Evolutionary conservation across 306 rosid genomes (phyloP).

Genomic region (Psophocarpus tetragonolobus): DNA sequence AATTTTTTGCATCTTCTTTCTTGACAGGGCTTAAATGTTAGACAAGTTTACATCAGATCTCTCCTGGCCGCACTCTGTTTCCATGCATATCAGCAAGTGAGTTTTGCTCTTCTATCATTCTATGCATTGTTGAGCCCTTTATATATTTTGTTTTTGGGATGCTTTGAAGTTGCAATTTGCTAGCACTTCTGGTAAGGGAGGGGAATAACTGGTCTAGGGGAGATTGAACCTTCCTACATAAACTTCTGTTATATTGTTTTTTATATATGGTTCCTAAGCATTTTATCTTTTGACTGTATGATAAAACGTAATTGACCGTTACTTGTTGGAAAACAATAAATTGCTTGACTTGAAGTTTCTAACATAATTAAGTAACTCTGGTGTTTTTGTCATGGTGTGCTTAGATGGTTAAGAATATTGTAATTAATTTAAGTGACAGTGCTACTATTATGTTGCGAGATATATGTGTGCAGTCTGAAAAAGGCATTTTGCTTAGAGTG

Average conservation of each 20-base stretch:
- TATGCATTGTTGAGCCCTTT: neutral
- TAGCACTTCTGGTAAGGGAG: neutral
- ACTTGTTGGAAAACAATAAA: neutral
- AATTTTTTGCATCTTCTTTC: conserved; percentile 20
- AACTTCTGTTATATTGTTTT: neutral
- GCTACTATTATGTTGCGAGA: neutral
- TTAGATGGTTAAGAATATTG: neutral
- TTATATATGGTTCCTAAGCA: neutral
- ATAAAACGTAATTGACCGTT: neutral
- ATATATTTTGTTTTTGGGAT: neutral
- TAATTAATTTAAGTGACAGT: neutral
- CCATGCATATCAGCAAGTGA: conserved; percentile 99
- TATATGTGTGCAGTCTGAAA: neutral
- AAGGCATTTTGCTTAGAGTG: neutral
- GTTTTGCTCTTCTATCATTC: conserved; percentile 34
- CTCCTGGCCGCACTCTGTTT: conserved; percentile 94
- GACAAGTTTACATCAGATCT: conserved; percentile 71
- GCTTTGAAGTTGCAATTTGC: conserved; percentile 19
- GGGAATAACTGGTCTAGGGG: neutral
- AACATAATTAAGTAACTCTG: neutral
- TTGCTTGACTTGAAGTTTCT: neutral
- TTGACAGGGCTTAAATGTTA: conserved; percentile 80
- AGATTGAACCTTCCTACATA: neutral
- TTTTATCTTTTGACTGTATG: neutral
- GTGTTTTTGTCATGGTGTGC: neutral